A percentile compares a stretch with the other conserved stretches of the same genome.
Conservation (phyloP, 768 basidiomycete species). For the Tylopilus vinaceipallidus region DNA sequence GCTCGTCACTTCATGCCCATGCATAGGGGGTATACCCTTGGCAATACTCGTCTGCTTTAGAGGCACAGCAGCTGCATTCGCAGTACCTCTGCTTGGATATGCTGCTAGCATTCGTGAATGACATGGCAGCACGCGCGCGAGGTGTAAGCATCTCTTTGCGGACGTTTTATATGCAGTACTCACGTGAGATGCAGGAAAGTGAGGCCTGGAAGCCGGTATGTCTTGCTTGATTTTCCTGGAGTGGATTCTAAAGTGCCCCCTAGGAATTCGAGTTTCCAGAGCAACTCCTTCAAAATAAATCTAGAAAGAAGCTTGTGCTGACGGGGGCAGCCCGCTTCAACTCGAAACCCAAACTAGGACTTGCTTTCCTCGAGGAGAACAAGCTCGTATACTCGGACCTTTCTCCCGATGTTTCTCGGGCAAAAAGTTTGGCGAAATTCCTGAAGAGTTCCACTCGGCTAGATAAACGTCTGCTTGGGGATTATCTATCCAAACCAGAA, state of each 20-base stretch:
- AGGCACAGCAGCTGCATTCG: conserved; percentile 67
- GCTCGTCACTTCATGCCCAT: conserved; percentile 3
- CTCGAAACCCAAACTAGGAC: conserved; percentile 84
- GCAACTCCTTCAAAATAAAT: conserved; percentile 65
- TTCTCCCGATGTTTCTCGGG: conserved; percentile 51
- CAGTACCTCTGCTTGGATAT: conserved; percentile 90
- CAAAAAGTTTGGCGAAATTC: conserved; percentile 77
- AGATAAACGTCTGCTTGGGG: conserved; percentile 92
- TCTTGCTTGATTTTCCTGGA: conserved; percentile 6
- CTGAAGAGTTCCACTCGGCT: conserved; percentile 80
- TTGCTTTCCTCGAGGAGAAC: conserved; percentile 91
- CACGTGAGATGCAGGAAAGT: conserved; percentile 31
- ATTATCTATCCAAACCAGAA: conserved; percentile 88
- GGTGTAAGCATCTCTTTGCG: conserved; percentile 35
- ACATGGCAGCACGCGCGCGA: conserved; percentile 73
- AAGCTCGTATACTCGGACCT: conserved; percentile 77
- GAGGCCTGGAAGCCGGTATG: conserved; percentile 67
- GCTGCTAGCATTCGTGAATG: conserved; percentile 80
- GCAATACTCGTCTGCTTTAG: conserved; percentile 54
- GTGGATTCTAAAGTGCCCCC: background rate
- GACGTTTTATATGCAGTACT: conserved; percentile 13
- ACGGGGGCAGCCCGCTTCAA: conserved; percentile 88
- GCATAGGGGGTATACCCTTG: conserved; percentile 76
- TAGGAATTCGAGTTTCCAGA: conserved; percentile 59
- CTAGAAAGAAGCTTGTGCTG: conserved; percentile 82